These are phyloP conservation scores for Rhynchosporium secalis DNA, from an alignment of 2,329 filamentous ascomycete genomes.

Conservation along the genomic window DNA sequence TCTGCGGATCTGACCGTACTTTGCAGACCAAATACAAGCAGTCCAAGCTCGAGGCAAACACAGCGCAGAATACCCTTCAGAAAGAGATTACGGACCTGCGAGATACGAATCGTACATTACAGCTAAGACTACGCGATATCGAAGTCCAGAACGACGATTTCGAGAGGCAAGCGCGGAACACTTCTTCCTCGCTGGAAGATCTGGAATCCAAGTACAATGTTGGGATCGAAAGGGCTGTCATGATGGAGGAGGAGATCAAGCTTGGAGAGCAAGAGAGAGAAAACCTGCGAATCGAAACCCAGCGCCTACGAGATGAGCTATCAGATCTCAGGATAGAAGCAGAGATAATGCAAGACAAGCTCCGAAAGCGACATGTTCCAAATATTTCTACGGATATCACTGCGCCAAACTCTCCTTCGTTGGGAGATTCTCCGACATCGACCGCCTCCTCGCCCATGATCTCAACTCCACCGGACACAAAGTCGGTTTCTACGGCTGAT, in stretches of 20 bases:
- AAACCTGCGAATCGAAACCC: slow-evolving; percentile 81
- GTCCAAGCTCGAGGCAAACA: slow-evolving; percentile 82
- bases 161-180: slow-evolving; percentile 93
- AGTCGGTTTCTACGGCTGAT: slow-evolving; percentile 58
- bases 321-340: slow-evolving; percentile 92
- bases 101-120: slow-evolving; percentile 77
- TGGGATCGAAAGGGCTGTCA: slow-evolving; percentile 84
- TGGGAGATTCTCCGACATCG: slow-evolving; percentile 76
- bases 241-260: slow-evolving; percentile 95
- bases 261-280: slow-evolving; percentile 91
- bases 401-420: slow-evolving; percentile 67
- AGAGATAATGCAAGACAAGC: slow-evolving; percentile 91
- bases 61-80: slow-evolving; percentile 81
- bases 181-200: slow-evolving; percentile 92
- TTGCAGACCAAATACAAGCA: slow-evolving; percentile 90
- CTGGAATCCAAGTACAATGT: slow-evolving; percentile 97
- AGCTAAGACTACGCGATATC: slow-evolving; percentile 85
- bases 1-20: slow-evolving; percentile 17
- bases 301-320: slow-evolving; percentile 86
- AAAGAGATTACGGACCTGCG: slow-evolving; percentile 94
- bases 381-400: slow-evolving; percentile 63
- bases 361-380: slow-evolving; percentile 70
- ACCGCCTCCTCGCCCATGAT: slow-evolving; percentile 89
- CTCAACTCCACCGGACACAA: slow-evolving; percentile 76
- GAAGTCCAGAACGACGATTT: slow-evolving; percentile 99